These are phyloP conservation scores for Blepharisma japonicum DNA, from an alignment of 73 alveolate genomes.

Conservation along the genomic window DNA sequence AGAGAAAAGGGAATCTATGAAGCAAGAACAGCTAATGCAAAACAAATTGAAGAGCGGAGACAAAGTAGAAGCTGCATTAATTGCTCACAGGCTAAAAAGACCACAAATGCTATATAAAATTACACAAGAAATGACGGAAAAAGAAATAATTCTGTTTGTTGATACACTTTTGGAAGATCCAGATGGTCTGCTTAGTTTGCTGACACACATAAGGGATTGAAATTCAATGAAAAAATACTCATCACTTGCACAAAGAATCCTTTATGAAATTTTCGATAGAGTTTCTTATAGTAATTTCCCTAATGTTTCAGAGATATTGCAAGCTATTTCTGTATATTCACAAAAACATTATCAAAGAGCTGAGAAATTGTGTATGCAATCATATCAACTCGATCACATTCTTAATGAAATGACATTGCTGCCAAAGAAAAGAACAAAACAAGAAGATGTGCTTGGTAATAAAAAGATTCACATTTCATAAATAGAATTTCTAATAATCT, in stretches of 20 bases:
- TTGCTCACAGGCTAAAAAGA: constrained; percentile 80
- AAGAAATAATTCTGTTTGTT: constrained; percentile 15
- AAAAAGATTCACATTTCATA: too few species aligned
- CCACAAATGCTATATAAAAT: constrained; percentile 55
- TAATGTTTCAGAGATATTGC: constrained; percentile 37
- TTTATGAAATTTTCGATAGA: constrained; percentile 36
- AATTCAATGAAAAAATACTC: constrained; percentile 45
- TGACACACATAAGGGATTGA: constrained; percentile 43
- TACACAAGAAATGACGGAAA: not conserved
- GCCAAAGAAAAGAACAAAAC: not conserved
- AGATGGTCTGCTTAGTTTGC: constrained; percentile 36
- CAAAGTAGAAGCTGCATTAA: constrained; percentile 83
- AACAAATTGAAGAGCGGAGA: constrained; percentile 72
- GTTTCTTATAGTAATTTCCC: constrained; percentile 30
- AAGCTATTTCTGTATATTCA: constrained; percentile 49
- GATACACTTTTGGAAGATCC: constrained; percentile 21
- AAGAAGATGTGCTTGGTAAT: too few species aligned
- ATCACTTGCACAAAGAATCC: constrained; percentile 41
- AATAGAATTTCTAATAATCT: too few species aligned
- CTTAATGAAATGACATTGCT: constrained; percentile 51
- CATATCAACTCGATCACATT: constrained; percentile 44
- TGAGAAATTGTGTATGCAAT: constrained; percentile 36
- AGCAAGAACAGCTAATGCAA: constrained; percentile 79
- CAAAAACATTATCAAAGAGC: constrained; percentile 67
- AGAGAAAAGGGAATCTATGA: constrained; percentile 58